These are phyloP conservation scores for Marasmius oreades DNA, from an alignment of 1,284 basidiomycete species.

Conservation along the genomic window DNA sequence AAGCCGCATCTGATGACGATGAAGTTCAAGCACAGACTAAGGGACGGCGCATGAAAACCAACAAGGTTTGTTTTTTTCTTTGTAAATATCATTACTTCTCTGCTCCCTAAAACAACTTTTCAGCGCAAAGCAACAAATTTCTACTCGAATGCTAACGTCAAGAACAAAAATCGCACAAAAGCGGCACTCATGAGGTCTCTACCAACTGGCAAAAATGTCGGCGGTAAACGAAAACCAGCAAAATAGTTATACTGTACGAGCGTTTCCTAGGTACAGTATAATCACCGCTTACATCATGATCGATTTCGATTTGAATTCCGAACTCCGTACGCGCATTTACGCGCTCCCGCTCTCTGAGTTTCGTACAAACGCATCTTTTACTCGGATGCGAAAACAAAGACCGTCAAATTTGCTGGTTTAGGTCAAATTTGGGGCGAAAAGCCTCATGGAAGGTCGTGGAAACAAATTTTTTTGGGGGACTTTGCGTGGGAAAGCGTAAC, in stretches of 20 bases:
- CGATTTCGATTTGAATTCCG: slow-evolving; percentile 23
- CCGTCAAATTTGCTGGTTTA: not conserved
- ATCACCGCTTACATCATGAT: slow-evolving; percentile 18
- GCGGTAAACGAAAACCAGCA: slow-evolving; percentile 15
- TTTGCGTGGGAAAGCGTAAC: slow-evolving; percentile 13
- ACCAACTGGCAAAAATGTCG: slow-evolving; percentile 44
- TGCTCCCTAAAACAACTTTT: slow-evolving; percentile 7
- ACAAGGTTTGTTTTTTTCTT: slow-evolving; percentile 53
- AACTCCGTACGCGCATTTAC: not conserved
- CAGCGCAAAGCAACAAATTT: slow-evolving; percentile 91
- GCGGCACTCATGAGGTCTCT: slow-evolving; percentile 52
- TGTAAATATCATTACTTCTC: slow-evolving; percentile 2
- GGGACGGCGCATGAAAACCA: slow-evolving; percentile 83
- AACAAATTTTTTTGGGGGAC: not conserved
- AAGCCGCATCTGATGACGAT: slow-evolving; percentile 20
- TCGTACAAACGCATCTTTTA: slow-evolving; percentile 2
- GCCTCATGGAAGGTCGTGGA: not conserved
- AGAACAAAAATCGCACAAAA: slow-evolving; percentile 79
- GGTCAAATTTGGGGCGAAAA: not conserved
- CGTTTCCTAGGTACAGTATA: slow-evolving; percentile 5
- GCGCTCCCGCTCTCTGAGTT: not conserved
- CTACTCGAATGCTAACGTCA: slow-evolving; percentile 84
- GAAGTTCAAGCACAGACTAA: slow-evolving; percentile 43
- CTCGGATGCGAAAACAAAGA: not conserved
- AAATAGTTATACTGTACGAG: not conserved